These are phyloP conservation scores for Uronychia binucleata DNA, from an alignment of 73 alveolate genomes.

Conservation along the genomic window DNA sequence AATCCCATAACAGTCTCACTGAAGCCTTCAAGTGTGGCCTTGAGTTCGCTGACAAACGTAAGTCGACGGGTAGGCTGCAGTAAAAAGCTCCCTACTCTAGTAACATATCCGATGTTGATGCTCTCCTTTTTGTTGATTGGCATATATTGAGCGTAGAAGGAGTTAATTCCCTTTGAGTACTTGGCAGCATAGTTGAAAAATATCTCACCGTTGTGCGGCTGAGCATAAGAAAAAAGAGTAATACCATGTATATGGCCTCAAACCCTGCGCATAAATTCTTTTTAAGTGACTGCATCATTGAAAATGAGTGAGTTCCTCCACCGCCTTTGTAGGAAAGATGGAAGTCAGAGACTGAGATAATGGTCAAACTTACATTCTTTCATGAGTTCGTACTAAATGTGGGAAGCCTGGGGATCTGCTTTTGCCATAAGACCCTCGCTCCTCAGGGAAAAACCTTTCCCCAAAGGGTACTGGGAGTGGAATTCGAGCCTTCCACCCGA, in stretches of 20 bases:
- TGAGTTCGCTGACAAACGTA: conserved; percentile 42
- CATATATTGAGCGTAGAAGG: conserved; percentile 41
- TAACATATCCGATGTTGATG: conserved; percentile 37
- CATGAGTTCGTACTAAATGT: conserved; percentile 43
- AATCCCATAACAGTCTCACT: conserved; percentile 53
- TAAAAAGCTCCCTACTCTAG: not conserved
- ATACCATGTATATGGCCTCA: conserved; percentile 42
- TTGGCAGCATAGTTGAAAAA: conserved; percentile 46
- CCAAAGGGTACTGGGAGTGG: conserved; percentile 7
- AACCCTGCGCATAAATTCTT: conserved; percentile 37
- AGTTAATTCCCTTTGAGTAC: conserved; percentile 17
- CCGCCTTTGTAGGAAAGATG: conserved; percentile 51
- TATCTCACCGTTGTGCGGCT: conserved; percentile 48
- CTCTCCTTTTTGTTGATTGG: conserved; percentile 58
- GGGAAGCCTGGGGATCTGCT: conserved; percentile 33
- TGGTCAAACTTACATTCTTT: conserved; percentile 20
- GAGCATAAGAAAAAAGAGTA: not conserved
- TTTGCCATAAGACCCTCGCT: conserved; percentile 56
- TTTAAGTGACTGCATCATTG: conserved; percentile 46
- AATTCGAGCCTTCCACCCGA: conserved; percentile 56
- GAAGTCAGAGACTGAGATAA: conserved; percentile 21
- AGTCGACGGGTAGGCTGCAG: conserved; percentile 7
- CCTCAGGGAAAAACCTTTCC: conserved; percentile 5
- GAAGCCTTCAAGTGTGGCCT: conserved; percentile 45
- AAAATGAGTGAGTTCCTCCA: conserved; percentile 38